These are phyloP conservation scores for Mrakia frigida DNA, from an alignment of 768 basidiomycete species.

Conservation along the genomic window DNA sequence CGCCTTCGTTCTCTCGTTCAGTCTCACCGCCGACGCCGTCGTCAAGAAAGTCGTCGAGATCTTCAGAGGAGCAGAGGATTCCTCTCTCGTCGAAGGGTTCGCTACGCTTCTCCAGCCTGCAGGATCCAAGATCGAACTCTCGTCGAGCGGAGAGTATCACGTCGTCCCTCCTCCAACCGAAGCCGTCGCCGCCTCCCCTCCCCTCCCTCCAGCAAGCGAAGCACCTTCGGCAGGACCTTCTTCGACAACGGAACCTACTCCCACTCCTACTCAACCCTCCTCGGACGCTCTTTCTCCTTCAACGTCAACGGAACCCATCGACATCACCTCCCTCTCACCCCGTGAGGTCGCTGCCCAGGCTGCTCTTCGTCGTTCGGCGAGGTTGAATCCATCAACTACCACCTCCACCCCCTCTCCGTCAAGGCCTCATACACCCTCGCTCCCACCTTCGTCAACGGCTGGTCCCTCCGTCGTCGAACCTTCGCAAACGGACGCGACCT, in stretches of 20 bases:
- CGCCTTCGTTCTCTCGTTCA: neutral
- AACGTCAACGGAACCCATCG: neutral
- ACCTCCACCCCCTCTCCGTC: neutral
- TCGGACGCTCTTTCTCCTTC: neutral
- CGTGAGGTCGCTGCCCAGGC: conserved; percentile 11
- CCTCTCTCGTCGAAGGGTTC: neutral
- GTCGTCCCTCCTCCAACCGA: neutral
- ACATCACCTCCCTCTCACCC: conserved; percentile 4
- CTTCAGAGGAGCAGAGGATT: neutral
- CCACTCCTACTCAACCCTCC: neutral
- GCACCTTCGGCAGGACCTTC: too few species aligned
- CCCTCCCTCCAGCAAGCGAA: too few species aligned
- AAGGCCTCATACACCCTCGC: neutral
- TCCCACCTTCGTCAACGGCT: neutral
- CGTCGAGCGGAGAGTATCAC: neutral
- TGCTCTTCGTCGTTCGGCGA: conserved; percentile 13
- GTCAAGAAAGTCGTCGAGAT: neutral
- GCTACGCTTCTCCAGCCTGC: neutral
- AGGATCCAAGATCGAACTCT: neutral
- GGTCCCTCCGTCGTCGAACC: neutral
- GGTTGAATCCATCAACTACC: neutral
- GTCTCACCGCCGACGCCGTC: neutral
- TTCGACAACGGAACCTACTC: neutral
- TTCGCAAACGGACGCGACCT: neutral
- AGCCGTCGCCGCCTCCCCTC: too few species aligned